phyloP scores from a whole-genome alignment of 2,329 filamentous ascomycete genomes.

The Nemania serpens region DNA sequence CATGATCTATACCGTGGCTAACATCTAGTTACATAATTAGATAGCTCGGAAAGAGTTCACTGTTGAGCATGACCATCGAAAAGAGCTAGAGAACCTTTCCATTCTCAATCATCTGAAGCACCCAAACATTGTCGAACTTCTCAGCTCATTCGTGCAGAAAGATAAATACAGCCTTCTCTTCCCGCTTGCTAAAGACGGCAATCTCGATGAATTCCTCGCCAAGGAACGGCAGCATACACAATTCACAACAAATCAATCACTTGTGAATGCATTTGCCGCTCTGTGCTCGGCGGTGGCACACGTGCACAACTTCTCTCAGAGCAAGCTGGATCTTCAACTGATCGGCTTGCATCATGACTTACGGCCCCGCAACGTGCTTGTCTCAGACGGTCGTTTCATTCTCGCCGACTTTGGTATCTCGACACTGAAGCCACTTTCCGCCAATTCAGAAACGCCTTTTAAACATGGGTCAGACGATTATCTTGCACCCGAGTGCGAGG shows the following conservation, averaged over 20 bases:
- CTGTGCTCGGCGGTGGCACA: slow-evolving; percentile 7
- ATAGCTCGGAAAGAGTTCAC: slow-evolving; percentile 16
- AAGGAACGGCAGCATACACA: slow-evolving; percentile 1
- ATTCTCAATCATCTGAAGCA: slow-evolving; percentile 17
- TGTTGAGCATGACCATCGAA: neutral
- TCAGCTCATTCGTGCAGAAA: slow-evolving; percentile 1
- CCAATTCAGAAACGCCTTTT: slow-evolving; percentile 10
- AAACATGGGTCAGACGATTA: slow-evolving; percentile 9
- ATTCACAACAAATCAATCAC: neutral
- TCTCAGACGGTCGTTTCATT: slow-evolving; percentile 10
- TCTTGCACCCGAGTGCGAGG: slow-evolving; percentile 14
- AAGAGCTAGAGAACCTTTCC: slow-evolving; percentile 9
- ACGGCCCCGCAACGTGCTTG: slow-evolving; percentile 17
- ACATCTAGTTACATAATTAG: neutral
- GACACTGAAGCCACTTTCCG: neutral
- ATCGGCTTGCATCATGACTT: slow-evolving; percentile 20
- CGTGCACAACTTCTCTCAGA: slow-evolving; percentile 11
- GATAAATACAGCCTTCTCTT: slow-evolving; percentile 13
- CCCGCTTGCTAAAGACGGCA: slow-evolving; percentile 4
- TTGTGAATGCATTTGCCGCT: slow-evolving; percentile 3
- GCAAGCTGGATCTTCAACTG: slow-evolving; percentile 5
- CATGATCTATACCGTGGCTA: neutral
- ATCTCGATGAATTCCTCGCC: slow-evolving; percentile 1
- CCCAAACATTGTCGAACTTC: slow-evolving; percentile 15
- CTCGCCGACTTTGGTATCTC: slow-evolving; percentile 21